Base-by-base conservation (phyloP, 2,329 filamentous ascomycete species). In the Raffaelea albimanens region DNA sequence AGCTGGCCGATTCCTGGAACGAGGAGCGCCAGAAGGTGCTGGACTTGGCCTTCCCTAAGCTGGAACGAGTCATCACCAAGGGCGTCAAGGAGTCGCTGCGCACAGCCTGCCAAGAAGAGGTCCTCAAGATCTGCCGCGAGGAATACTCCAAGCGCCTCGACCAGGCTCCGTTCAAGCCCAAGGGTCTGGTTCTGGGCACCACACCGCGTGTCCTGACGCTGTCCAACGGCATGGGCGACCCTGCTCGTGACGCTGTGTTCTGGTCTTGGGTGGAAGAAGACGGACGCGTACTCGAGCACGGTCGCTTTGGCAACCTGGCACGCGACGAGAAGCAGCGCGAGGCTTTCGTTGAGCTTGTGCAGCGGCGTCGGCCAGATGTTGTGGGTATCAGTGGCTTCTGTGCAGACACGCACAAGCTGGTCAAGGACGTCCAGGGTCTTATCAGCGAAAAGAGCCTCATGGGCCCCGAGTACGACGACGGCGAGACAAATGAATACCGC, bases 191-290 rank as follows among this genome's bases (percentile, higher is more conserved):
- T 19, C 72, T 95, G 36, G 93, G 93, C 22, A 95, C 90, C 0
- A 78, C 84, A 7, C 90, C 93, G 41, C 84, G 91, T 29, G 88
- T 96, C 5, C 75, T 98, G 43, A 80, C 90, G 4, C 67, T 98
- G 20, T 91, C 90, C 3, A 94, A 90, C 57, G 93, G 93, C 46
- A 82, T 83, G 63, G 87, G 86, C 14, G 80, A 85, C 56, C 69
- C 76, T 16, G 68, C 66, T 47, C 80, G 88, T 36, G 91, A 96
- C 55, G 85, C 88, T 2, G 79, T 95, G 40, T 85, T 82, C 65
- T 97, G 89, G 87, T 83, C 88, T 1, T 97, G 87, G 72, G 82
- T 97, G 16, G 89, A 95, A 58, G 91, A 97, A 61, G 87, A 95
- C 58, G 90, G 91, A 9, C 80, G 88, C 33, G 84, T 95, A 20